These are phyloP conservation scores for Microdochium paspali DNA, from an alignment of 2,329 filamentous ascomycete species.

Conservation along the genomic window DNA sequence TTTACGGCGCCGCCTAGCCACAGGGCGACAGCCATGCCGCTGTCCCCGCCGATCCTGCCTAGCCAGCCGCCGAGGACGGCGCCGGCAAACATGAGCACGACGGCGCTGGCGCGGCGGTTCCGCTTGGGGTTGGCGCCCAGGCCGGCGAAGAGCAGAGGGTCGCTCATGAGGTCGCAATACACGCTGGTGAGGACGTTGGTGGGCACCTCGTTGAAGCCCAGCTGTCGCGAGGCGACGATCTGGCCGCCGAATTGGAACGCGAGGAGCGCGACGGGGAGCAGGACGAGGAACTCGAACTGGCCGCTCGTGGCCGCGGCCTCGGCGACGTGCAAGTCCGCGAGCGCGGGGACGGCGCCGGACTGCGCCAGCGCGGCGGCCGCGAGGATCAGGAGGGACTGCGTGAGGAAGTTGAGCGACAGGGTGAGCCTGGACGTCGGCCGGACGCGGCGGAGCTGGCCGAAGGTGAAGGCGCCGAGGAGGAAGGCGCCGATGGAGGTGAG, in stretches of 20 bases:
- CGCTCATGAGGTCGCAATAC: constrained; percentile 42
- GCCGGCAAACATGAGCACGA: constrained; percentile 34
- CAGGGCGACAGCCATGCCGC: constrained; percentile 29
- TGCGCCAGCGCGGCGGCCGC: constrained; percentile 43
- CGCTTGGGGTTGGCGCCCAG: constrained; percentile 35
- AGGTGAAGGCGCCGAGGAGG: constrained; percentile 39
- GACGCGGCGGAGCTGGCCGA: constrained; percentile 25
- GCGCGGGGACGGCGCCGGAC: constrained; percentile 31
- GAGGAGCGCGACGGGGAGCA: constrained; percentile 35
- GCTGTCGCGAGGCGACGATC: constrained; percentile 36
- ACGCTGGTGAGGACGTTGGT: constrained; percentile 45
- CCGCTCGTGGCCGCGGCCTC: constrained; percentile 7
- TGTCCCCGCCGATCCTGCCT: constrained; percentile 23
- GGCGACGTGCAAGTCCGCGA: constrained; percentile 15
- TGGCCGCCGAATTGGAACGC: constrained; percentile 45
- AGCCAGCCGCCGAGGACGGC: constrained; percentile 40
- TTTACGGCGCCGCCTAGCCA: constrained; percentile 38
- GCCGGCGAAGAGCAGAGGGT: constrained; percentile 33
- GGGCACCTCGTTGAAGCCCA: constrained; percentile 44
- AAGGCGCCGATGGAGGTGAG: constrained; percentile 43
- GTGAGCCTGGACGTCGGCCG: constrained; percentile 28
- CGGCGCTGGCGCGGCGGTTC: constrained; percentile 34
- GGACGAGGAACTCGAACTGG: constrained; percentile 25
- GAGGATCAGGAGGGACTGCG: constrained; percentile 41
- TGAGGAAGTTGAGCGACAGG: constrained; percentile 36